A percentile compares a stretch with the other conserved stretches of the same genome.
These are phyloP conservation scores for Haplographium delicatum DNA, from an alignment of 495 filamentous ascomycete genomes.

Conservation along the genomic window DNA sequence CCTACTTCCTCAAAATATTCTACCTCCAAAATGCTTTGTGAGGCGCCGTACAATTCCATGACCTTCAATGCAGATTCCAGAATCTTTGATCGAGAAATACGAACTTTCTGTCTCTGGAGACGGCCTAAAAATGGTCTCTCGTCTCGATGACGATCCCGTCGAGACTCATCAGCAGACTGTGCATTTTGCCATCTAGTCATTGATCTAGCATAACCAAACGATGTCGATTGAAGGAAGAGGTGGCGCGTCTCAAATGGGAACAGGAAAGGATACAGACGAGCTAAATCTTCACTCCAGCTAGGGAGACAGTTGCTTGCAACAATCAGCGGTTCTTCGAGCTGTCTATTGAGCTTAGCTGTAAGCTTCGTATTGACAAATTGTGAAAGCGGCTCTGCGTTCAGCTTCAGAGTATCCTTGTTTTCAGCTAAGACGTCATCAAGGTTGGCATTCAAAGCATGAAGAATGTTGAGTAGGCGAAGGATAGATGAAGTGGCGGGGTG, in stretches of 20 bases:
- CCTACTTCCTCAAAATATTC: slow-evolving; percentile 99
- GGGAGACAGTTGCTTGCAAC: slow-evolving; percentile 96
- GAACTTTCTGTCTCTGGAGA: slow-evolving; percentile 93
- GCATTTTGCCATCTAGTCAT: slow-evolving; percentile 98
- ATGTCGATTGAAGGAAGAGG: slow-evolving; percentile 94
- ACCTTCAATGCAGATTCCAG: slow-evolving; percentile 96
- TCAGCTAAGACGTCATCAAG: slow-evolving; percentile 95
- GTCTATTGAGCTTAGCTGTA: slow-evolving; percentile 96
- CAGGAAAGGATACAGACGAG: slow-evolving; percentile 92
- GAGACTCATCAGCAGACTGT: slow-evolving; percentile 69
- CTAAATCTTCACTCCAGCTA: slow-evolving; percentile 95
- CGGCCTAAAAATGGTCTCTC: slow-evolving; percentile 90
- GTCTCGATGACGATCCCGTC: slow-evolving; percentile 78
- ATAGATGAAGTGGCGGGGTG: slow-evolving; percentile 81
- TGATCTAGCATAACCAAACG: slow-evolving; percentile 94
- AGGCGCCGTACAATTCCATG: slow-evolving; percentile 98
- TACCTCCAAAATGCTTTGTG: slow-evolving; percentile 90
- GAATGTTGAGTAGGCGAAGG: slow-evolving; percentile 79
- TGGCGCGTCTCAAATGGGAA: slow-evolving; percentile 99
- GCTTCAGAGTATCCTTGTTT: slow-evolving; percentile 60
- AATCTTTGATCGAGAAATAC: slow-evolving; percentile 87
- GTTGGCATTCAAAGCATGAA: slow-evolving; percentile 91
- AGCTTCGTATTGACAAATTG: slow-evolving; percentile 99
- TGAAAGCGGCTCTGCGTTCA: slow-evolving; percentile 77
- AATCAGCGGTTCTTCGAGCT: slow-evolving; percentile 96